phyloP scores from a whole-genome alignment of 768 basidiomycete species.

The Suillus luteus region DNA sequence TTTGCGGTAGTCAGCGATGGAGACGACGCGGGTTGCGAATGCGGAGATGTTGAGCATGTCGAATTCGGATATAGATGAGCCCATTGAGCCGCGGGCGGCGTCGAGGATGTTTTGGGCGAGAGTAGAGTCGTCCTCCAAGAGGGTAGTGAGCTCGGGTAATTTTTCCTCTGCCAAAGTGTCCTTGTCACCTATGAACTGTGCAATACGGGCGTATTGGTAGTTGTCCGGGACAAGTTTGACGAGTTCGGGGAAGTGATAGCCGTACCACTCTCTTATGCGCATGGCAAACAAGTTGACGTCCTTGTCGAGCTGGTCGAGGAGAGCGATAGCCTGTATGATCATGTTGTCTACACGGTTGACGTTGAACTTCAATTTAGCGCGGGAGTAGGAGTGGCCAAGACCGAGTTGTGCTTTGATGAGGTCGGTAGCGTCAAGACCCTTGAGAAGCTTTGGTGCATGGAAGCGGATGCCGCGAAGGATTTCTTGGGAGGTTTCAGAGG shows the following conservation, averaged over 20 bases:
- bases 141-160: conserved; percentile 71
- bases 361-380: conserved; percentile 97
- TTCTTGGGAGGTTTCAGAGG: conserved; percentile 78
- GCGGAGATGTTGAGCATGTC: conserved; percentile 95
- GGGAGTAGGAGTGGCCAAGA: conserved; percentile 95
- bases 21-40: conserved; percentile 88
- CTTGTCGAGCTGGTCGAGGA: conserved; percentile 98
- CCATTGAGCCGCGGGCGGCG: conserved; percentile 93
- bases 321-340: conserved; percentile 99
- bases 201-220: conserved; percentile 86
- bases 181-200: conserved; percentile 89
- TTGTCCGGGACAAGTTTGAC: conserved; percentile 93
- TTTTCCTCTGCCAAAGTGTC: conserved; percentile 76
- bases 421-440: conserved; percentile 86
- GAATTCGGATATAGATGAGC: conserved; percentile 84
- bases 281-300: conserved; percentile 99
- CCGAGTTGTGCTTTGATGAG: conserved; percentile 93
- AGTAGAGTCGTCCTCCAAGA: conserved; percentile 83
- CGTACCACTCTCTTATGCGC: conserved; percentile 99
- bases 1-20: conserved; percentile 92
- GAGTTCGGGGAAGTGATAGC: conserved; percentile 98
- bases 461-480: conserved; percentile 91
- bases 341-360: conserved; percentile 97
- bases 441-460: conserved; percentile 88
- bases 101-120: conserved; percentile 94